phyloP scores from a whole-genome alignment of 2,329 filamentous ascomycete genomes.

The Pestalotiopsis sp. region DNA sequence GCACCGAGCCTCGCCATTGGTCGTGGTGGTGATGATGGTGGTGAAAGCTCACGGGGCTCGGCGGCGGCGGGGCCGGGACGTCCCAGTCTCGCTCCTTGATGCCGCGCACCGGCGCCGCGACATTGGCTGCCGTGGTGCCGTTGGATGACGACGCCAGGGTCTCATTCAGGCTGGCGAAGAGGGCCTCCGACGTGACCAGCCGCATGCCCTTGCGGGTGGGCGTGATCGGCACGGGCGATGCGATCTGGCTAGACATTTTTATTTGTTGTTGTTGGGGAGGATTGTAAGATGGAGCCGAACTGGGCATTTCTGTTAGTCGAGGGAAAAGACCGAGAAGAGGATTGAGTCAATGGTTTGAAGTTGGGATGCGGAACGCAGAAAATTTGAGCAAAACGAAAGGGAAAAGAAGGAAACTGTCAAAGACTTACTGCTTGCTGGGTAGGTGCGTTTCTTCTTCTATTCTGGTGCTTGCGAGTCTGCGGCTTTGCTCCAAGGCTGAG shows the following conservation, averaged over 20 bases:
- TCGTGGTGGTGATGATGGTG: slow-evolving; percentile 57
- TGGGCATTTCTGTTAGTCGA: not conserved
- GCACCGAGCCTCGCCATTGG: slow-evolving; percentile 50
- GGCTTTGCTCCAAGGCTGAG: not conserved
- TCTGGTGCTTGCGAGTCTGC: not conserved
- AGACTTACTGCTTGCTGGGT: not conserved
- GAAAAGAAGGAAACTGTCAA: no score
- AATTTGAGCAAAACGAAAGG: no score
- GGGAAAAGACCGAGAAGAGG: no score
- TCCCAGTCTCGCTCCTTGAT: slow-evolving; percentile 64
- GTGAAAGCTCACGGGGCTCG: slow-evolving; percentile 65
- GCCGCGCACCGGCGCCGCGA: slow-evolving; percentile 49
- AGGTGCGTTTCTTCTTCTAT: not conserved
- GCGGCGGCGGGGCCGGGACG: slow-evolving; percentile 67
- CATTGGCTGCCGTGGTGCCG: slow-evolving; percentile 37
- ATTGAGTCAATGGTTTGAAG: no score
- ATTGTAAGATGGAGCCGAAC: not conserved
- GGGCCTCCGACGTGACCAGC: slow-evolving; percentile 51
- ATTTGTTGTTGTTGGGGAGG: slow-evolving; percentile 19
- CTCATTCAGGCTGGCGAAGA: slow-evolving; percentile 56
- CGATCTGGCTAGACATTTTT: slow-evolving; percentile 46
- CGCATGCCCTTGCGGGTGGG: slow-evolving; percentile 48
- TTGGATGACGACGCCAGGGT: slow-evolving; percentile 42
- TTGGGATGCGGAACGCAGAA: no score
- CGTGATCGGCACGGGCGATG: slow-evolving; percentile 51